Evolutionary conservation across 768 basidiomycete species (phyloP), one percentile per base, ranked within the genome.

Genomic region (Mrakia gelida): DNA sequence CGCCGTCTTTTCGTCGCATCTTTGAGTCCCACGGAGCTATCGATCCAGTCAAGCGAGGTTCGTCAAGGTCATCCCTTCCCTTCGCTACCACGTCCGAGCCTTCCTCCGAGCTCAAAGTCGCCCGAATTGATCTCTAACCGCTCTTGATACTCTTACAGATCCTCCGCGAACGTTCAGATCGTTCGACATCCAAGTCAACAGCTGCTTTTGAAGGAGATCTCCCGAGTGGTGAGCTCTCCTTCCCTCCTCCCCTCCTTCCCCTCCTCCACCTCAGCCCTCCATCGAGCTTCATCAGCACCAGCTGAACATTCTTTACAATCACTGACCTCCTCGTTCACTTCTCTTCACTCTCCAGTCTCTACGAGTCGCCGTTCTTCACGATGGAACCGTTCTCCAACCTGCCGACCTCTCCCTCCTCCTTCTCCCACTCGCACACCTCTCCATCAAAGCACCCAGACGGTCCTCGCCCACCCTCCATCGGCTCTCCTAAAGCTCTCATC

Each of bases 351-450:
- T 13, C 10, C 26, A 59, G 26, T 59, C 26, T 18, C 18, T 70
- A 10, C 34, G 9, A 26, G 38, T 18, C 16, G 4, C 34, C 18
- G n/a, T 11, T 41, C 41, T 18, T 26, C 34, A 70, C 21, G 67
- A 41, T 41, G 26, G 16, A 34, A 11, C 38, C 67, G 13, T 45
- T 10, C 21, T 26, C 34, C 38, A 26, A 70, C 23, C 3, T 41
- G 8, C 23, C 65, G 4, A 7, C 65, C 32, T 38, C 32, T 7
- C 10, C 67, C 21, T 30, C 65, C 21, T 70, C 67, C 65, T 67
- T 41, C 65, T 67, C 65, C 28, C 65, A 67, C 30, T 67, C 65
- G 15, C 65, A 18, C 67, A 70, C 67, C 18, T 41, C 67, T 9
- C 67, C 67, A 6, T 26, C 38, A 21, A 43, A 41, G 41, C 67